Conservation (phyloP, 495 filamentous ascomycete genomes). For the Penicillium canariense region DNA sequence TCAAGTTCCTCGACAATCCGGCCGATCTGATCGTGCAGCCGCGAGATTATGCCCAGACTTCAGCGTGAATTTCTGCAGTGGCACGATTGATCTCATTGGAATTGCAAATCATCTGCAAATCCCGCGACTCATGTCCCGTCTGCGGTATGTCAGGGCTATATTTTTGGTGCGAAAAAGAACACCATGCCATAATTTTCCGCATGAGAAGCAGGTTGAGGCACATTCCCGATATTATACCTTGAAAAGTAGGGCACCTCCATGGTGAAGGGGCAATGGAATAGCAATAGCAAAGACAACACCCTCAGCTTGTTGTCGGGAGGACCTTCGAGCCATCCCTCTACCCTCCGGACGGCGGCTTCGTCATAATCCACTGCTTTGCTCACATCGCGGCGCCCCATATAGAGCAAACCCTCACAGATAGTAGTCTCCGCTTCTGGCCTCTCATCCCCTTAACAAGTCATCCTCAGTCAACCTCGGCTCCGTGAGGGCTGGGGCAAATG, state of each 20-base stretch:
- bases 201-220: constrained; percentile 11
- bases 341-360: constrained; percentile 24
- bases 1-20: constrained; percentile 15
- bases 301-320: constrained; percentile 25
- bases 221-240: constrained; percentile 19
- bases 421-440: constrained; percentile 8
- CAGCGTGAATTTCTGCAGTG: constrained; percentile 22
- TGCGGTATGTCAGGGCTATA: not conserved
- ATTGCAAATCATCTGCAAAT: constrained; percentile 23
- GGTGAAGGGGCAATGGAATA: constrained; percentile 32
- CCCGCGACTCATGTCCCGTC: constrained; percentile 25
- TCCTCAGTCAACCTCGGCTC: constrained; percentile 28
- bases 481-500: constrained; percentile 26
- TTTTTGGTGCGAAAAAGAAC: not conserved
- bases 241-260: constrained; percentile 30
- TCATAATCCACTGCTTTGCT: constrained; percentile 26
- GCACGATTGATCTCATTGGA: constrained; percentile 23
- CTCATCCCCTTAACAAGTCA: constrained; percentile 16
- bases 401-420: constrained; percentile 24
- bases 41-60: constrained; percentile 27
- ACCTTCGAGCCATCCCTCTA: constrained; percentile 24
- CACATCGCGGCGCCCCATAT: constrained; percentile 18
- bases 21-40: constrained; percentile 27
- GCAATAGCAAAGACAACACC: constrained; percentile 27
- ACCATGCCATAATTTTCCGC: constrained; percentile 11